Conservation (phyloP, 2,329 filamentous ascomycete genomes). For the Sporothrix humicola region DNA sequence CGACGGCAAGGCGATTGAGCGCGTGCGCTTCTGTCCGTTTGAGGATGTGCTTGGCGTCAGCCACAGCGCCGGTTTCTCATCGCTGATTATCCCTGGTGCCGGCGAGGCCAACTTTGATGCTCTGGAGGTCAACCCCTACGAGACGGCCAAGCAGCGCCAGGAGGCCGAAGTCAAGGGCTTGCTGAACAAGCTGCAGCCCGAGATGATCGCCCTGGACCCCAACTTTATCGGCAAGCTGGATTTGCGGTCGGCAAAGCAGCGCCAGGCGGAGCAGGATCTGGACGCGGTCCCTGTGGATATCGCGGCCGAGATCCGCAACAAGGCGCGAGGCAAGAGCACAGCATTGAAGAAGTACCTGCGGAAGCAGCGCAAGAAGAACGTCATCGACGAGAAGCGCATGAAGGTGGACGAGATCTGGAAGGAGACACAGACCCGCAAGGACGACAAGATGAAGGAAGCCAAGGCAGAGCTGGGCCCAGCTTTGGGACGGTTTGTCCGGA, state of each 20-base stretch:
- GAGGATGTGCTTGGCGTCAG: conserved; percentile 85
- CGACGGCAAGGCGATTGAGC: conserved; percentile 79
- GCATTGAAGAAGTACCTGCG: conserved; percentile 85
- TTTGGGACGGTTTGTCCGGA: conserved; percentile 81
- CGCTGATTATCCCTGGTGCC: conserved; percentile 88
- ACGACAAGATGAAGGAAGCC: conserved; percentile 66
- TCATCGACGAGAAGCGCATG: conserved; percentile 93
- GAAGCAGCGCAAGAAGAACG: conserved; percentile 90
- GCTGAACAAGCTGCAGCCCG: conserved; percentile 92
- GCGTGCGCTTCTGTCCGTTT: conserved; percentile 89
- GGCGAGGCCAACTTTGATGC: conserved; percentile 97
- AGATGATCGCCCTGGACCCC: conserved; percentile 95
- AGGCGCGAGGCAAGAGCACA: conserved; percentile 79
- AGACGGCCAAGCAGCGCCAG: conserved; percentile 88
- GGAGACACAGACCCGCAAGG: conserved; percentile 69
- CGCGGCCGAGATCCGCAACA: conserved; percentile 71
- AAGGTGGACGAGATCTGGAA: conserved; percentile 83
- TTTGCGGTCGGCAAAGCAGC: conserved; percentile 76
- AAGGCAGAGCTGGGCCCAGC: conserved; percentile 82
- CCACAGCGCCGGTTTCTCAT: conserved; percentile 86
- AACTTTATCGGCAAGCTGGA: conserved; percentile 91
- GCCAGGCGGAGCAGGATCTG: conserved; percentile 76
- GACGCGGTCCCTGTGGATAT: conserved; percentile 68
- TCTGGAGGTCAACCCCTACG: conserved; percentile 92
- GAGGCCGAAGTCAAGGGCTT: conserved; percentile 88